phyloP scores from a whole-genome alignment of 2,329 filamentous ascomycete species.

The Chalaropsis thielavioides region DNA sequence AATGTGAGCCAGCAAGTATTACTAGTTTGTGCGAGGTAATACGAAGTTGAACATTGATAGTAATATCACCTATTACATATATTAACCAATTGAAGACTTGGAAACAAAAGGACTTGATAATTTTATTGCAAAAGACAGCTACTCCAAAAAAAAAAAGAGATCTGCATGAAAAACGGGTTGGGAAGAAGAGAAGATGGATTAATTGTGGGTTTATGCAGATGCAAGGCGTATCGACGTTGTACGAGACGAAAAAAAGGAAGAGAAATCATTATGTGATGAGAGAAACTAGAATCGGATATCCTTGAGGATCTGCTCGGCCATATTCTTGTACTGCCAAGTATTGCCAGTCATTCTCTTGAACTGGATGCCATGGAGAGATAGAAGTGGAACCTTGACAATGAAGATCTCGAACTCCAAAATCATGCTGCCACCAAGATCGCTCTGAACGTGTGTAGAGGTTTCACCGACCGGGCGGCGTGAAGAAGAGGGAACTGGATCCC shows the following conservation, averaged over 20 bases:
- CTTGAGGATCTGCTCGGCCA: conserved; percentile 88
- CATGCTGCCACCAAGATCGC: conserved; percentile 72
- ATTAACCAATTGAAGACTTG: too few species aligned
- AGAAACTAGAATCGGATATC: conserved; percentile 52
- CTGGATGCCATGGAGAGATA: conserved; percentile 87
- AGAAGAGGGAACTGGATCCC: conserved; percentile 33
- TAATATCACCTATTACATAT: too few species aligned
- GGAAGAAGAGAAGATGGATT: background rate
- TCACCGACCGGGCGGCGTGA: conserved; percentile 46
- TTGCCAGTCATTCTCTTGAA: conserved; percentile 94
- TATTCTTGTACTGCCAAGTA: conserved; percentile 97
- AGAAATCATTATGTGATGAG: background rate
- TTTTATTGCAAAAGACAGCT: background rate
- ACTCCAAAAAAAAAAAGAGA: background rate
- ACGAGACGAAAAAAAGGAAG: background rate
- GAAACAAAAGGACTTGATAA: background rate
- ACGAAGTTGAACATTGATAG: too few species aligned
- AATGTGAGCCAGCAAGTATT: background rate
- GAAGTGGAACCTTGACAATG: conserved; percentile 89
- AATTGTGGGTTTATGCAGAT: background rate
- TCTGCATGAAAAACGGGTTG: background rate
- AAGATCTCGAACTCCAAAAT: conserved; percentile 86
- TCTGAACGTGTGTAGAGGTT: conserved; percentile 84
- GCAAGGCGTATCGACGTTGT: background rate
- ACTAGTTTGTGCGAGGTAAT: background rate